Percentiles rank a stretch among this genome's conserved stretches.
phyloP scores from a whole-genome alignment of 2,329 filamentous ascomycete genomes.

The Truncatella angustata region DNA sequence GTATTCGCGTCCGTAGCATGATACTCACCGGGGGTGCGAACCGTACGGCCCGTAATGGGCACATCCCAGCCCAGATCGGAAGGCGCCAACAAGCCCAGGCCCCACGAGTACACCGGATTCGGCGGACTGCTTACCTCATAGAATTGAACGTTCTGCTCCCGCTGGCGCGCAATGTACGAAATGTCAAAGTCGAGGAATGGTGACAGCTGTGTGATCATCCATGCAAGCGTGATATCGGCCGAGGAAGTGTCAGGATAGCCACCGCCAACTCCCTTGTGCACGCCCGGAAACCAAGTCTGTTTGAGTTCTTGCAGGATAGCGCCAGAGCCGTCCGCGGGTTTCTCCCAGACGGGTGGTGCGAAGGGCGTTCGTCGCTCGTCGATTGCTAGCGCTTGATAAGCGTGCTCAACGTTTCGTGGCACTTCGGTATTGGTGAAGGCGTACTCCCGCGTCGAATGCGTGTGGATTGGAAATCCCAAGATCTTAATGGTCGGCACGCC shows the following conservation, averaged over 20 bases:
- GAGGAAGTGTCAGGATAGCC: constrained; percentile 1
- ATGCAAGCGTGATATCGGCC: neutral
- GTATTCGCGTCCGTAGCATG: neutral
- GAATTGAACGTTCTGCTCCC: constrained; percentile 1
- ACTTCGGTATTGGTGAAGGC: constrained; percentile 6
- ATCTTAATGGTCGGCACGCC: constrained; percentile 3
- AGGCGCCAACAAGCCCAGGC: neutral
- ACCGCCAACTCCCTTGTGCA: neutral
- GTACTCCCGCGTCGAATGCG: neutral
- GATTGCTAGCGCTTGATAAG: constrained; percentile 1
- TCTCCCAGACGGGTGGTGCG: neutral
- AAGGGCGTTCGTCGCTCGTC: constrained; percentile 2
- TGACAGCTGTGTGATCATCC: constrained; percentile 5
- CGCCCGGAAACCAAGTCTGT: neutral
- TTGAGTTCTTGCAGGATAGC: neutral
- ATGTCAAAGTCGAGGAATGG: neutral
- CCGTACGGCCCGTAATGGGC: neutral
- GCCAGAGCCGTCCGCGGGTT: neutral
- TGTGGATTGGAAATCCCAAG: neutral
- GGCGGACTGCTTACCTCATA: neutral
- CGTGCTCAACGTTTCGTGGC: neutral
- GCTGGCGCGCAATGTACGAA: neutral
- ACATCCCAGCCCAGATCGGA: neutral
- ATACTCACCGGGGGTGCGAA: constrained; percentile 2
- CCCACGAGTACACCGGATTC: constrained; percentile 1